A percentile compares a stretch with the other conserved stretches of the same genome.
phyloP scores from a whole-genome alignment of 768 basidiomycete genomes.

The Phanerochaete sordida region DNA sequence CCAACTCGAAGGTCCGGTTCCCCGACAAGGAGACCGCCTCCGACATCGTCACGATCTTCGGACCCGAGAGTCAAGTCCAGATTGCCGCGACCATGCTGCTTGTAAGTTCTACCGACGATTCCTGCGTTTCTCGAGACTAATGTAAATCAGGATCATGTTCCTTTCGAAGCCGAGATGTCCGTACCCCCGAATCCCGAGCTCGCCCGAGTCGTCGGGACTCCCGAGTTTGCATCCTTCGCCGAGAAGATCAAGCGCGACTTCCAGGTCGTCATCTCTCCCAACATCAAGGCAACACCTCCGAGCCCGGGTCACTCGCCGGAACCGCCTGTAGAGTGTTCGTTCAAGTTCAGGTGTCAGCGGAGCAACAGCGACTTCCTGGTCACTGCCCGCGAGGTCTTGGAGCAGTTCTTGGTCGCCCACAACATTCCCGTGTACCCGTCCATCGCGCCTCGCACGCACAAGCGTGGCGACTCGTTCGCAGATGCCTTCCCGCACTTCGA shows the following conservation, averaged over 20 bases:
- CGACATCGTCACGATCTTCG: slow-evolving; percentile 93
- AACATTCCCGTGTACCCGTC: slow-evolving; percentile 83
- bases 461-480: slow-evolving; percentile 88
- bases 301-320: slow-evolving; percentile 53
- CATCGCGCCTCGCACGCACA: slow-evolving; percentile 74
- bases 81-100: slow-evolving; percentile 95
- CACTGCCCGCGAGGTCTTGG: slow-evolving; percentile 87
- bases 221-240: slow-evolving; percentile 83
- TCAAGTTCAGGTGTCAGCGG: slow-evolving; percentile 94
- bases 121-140: not conserved
- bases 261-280: slow-evolving; percentile 86
- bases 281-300: slow-evolving; percentile 51
- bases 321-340: slow-evolving; percentile 72
- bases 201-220: slow-evolving; percentile 63
- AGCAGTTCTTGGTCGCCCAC: slow-evolving; percentile 83
- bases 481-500: slow-evolving; percentile 97
- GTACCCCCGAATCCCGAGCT: slow-evolving; percentile 84
- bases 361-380: slow-evolving; percentile 92
- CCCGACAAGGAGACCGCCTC: slow-evolving; percentile 93
- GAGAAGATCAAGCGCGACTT: slow-evolving; percentile 93
- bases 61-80: slow-evolving; percentile 94
- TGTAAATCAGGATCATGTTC: slow-evolving; percentile 80
- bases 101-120: slow-evolving; percentile 42
- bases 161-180: slow-evolving; percentile 93
- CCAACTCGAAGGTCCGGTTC: slow-evolving; percentile 89